Evolutionary conservation across 768 basidiomycete species (phyloP).

Genomic region (Clavaria fumosa): DNA sequence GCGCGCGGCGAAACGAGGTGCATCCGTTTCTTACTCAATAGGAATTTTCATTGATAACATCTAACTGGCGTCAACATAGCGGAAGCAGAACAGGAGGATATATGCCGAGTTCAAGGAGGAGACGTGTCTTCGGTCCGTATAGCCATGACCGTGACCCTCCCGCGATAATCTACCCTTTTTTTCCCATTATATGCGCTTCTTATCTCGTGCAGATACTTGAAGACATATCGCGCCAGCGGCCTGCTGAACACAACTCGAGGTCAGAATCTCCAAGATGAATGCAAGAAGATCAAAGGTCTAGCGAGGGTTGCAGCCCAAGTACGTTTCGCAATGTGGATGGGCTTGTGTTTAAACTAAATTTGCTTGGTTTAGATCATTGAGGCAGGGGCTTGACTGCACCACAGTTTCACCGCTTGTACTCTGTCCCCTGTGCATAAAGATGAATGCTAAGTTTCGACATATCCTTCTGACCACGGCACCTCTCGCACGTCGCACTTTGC

Average conservation of each 20-base stretch:
- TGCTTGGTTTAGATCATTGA: too few species aligned
- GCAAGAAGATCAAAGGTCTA: slow-evolving; percentile 44
- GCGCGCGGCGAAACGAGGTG: slow-evolving; percentile 56
- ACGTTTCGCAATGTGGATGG: too few species aligned
- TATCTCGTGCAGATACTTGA: slow-evolving; percentile 37
- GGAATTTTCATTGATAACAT: slow-evolving; percentile 1
- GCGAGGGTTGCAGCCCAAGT: slow-evolving; percentile 28
- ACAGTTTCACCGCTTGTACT: too few species aligned
- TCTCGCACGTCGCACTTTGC: too few species aligned
- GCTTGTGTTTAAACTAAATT: too few species aligned
- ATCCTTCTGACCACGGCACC: too few species aligned
- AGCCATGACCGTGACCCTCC: too few species aligned
- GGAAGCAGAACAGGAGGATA: slow-evolving; percentile 60
- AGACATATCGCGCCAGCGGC: slow-evolving; percentile 36
- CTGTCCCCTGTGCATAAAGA: too few species aligned
- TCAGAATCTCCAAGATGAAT: slow-evolving; percentile 43
- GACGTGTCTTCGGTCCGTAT: slow-evolving; percentile 55
- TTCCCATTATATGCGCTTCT: slow-evolving; percentile 39
- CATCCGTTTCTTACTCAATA: slow-evolving; percentile 3
- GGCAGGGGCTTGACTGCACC: too few species aligned
- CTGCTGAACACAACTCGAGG: slow-evolving; percentile 34
- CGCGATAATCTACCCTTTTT: neutral
- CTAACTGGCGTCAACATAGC: slow-evolving; percentile 24
- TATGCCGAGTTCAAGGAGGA: slow-evolving; percentile 73
- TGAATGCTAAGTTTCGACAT: too few species aligned